A percentile compares a stretch with the other conserved stretches of the same genome.
These are phyloP conservation scores for Ascochyta lentis DNA, from an alignment of 2,329 filamentous ascomycete genomes.

Conservation along the genomic window DNA sequence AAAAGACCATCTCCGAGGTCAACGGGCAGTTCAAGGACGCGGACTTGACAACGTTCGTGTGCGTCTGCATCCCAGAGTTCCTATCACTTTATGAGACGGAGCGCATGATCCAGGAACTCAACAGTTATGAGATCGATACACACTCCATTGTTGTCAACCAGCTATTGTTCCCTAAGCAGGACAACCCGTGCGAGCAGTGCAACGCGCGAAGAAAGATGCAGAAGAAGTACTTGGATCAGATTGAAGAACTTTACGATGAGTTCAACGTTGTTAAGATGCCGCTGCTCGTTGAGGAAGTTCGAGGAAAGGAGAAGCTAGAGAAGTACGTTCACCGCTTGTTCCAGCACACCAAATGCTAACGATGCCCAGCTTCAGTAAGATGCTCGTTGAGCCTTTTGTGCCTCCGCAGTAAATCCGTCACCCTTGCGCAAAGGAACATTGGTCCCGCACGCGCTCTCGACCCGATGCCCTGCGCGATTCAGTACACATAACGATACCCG, in stretches of 20 bases:
- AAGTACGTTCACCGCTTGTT: conserved; percentile 53
- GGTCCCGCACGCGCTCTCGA: conserved; percentile 4
- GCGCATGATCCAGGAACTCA: conserved; percentile 98
- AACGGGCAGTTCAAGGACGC: conserved; percentile 99
- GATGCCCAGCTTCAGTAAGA: conserved; percentile 71
- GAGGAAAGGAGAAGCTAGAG: conserved; percentile 92
- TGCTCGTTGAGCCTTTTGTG: conserved; percentile 78
- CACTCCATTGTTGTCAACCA: conserved; percentile 99
- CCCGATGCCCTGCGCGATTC: conserved; percentile 10
- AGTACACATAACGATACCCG: conserved; percentile 20
- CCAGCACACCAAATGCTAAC: conserved; percentile 15
- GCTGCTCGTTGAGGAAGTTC: conserved; percentile 89
- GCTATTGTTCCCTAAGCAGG: conserved; percentile 86
- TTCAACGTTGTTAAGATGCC: conserved; percentile 99
- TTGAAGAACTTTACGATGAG: conserved; percentile 97
- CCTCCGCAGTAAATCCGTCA: conserved; percentile 59
- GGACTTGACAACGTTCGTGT: conserved; percentile 94
- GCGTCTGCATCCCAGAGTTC: conserved; percentile 98
- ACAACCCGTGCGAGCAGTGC: conserved; percentile 91
- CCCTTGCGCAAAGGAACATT: conserved; percentile 1
- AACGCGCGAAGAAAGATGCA: conserved; percentile 97
- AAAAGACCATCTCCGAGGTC: conserved; percentile 92
- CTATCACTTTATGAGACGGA: conserved; percentile 97
- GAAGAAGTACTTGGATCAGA: conserved; percentile 98
- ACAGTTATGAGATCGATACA: conserved; percentile 92